These are phyloP conservation scores for Leishmania amazonensis DNA, from an alignment of 208 protist species.

Conservation along the genomic window DNA sequence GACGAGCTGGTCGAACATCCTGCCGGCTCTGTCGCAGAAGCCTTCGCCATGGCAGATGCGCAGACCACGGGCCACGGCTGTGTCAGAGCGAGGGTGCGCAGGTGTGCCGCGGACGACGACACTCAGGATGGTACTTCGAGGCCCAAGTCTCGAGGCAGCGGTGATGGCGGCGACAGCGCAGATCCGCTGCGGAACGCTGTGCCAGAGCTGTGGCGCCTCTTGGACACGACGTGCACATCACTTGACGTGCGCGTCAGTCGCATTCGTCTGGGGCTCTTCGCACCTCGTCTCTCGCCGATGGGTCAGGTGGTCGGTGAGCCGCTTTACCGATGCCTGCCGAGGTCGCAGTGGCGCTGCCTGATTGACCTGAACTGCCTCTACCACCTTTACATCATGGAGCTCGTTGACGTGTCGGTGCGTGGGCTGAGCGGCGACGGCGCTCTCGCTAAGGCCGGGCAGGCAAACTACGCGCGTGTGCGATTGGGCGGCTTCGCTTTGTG, in stretches of 20 bases:
- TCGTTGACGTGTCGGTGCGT: constrained; percentile 20
- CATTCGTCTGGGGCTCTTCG: constrained; percentile 38
- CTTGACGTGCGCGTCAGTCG: constrained; percentile 30
- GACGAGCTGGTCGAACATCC: not conserved
- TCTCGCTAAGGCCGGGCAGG: constrained; percentile 9
- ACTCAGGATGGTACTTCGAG: not conserved
- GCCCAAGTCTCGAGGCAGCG: not conserved
- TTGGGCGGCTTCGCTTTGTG: constrained; percentile 20
- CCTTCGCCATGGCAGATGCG: constrained; percentile 24
- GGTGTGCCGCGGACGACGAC: not conserved
- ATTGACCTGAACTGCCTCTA: constrained; percentile 33
- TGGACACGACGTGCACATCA: constrained; percentile 28
- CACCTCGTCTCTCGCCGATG: constrained; percentile 64
- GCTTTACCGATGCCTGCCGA: constrained; percentile 53
- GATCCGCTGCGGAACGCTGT: not conserved
- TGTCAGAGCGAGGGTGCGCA: not conserved
- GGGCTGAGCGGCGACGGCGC: constrained; percentile 20
- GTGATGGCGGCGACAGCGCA: not conserved
- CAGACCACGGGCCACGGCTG: not conserved
- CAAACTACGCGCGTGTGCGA: constrained; percentile 12
- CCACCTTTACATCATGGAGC: constrained; percentile 36
- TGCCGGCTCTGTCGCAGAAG: constrained; percentile 17
- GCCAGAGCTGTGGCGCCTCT: constrained; percentile 20
- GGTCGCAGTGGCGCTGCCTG: constrained; percentile 22
- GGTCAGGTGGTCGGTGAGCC: constrained; percentile 57